Evolutionary conservation across 2,329 filamentous ascomycete genomes (phyloP), one percentile per base, ranked within the genome.

Genomic region (Fusarium brevicatenulatum): DNA sequence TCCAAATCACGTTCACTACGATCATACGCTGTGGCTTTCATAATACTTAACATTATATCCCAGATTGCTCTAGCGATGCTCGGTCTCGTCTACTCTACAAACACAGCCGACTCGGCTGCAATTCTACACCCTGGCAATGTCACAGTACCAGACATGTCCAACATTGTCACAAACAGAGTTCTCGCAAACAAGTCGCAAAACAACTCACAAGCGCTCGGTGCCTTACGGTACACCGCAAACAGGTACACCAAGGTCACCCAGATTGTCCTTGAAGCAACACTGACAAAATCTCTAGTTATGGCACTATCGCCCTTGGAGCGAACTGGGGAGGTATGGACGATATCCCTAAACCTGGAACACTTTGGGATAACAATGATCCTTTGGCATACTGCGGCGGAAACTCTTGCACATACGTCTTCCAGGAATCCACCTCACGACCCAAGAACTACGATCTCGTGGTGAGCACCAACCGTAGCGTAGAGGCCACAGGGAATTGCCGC

Each of bases 51-150:
- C 36, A 23, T 77, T 1, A 52, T 59, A 57, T 81, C 83, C 7
- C 84, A 86, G 78, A 76, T 83, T 40, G 83, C 81, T 6, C 77
- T 86, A 12, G 84, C 85, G 1, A 81, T 82, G 37, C 73, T 86
- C 0, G 82, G 81, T 25, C 76, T 86, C 5, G 82, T 82, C 2
- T 86, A 85, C 64, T 80, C 82, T 2, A 81, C 84, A 47, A 83
- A 85, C 21, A 71, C 79, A 4, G 80, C 83, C n/a, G 77, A 81
- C 25, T 78, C 73, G 1, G 54, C 74, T 3, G 78, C 83, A 7
- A 66, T 84, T 9, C 76, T 82, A 3, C 71, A 53, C 3, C 73
- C 77, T 0, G 84, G 84, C 2, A 76, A 78, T 13, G 80, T 85
- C 2, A 76, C 80, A 0, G 75, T 85, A 8, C 76, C 84, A 2